Percentiles rank a stretch among this genome's conserved stretches.
These are phyloP conservation scores for Guillardia theta DNA, from an alignment of 78 protist species.

Conservation along the genomic window DNA sequence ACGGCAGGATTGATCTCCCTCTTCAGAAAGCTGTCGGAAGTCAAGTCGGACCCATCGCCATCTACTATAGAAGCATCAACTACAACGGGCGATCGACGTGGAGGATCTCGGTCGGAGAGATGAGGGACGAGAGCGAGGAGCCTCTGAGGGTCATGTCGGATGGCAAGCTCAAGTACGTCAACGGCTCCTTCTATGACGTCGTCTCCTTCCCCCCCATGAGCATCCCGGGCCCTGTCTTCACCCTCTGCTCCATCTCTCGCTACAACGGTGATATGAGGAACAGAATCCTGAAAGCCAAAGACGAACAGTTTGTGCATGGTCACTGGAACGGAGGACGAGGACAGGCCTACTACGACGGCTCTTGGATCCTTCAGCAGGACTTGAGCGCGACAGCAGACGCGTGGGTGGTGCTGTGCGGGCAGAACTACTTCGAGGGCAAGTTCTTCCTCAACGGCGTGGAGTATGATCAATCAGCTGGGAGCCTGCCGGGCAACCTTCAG, in stretches of 20 bases:
- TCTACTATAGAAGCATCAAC: too few species aligned
- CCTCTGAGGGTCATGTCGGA: too few species aligned
- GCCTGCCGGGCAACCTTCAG: too few species aligned
- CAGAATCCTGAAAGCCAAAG: neutral
- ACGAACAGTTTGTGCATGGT: neutral
- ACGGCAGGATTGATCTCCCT: too few species aligned
- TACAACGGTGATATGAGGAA: neutral
- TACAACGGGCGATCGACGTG: too few species aligned
- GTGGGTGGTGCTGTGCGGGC: neutral
- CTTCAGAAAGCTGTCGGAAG: too few species aligned
- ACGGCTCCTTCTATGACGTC: too few species aligned
- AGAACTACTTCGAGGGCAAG: neutral
- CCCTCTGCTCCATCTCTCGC: neutral
- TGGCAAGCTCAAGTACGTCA: too few species aligned
- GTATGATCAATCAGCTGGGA: too few species aligned
- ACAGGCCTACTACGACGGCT: neutral
- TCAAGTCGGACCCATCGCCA: too few species aligned
- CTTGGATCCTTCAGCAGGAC: neutral
- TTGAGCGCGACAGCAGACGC: neutral
- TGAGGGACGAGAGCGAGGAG: too few species aligned
- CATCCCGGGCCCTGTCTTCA: neutral
- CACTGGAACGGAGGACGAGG: neutral
- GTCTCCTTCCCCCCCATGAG: neutral
- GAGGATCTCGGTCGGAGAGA: too few species aligned
- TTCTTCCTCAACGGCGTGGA: neutral